Base-by-base conservation (phyloP, 208 protist species). In the Leishmania guyanensis region DNA sequence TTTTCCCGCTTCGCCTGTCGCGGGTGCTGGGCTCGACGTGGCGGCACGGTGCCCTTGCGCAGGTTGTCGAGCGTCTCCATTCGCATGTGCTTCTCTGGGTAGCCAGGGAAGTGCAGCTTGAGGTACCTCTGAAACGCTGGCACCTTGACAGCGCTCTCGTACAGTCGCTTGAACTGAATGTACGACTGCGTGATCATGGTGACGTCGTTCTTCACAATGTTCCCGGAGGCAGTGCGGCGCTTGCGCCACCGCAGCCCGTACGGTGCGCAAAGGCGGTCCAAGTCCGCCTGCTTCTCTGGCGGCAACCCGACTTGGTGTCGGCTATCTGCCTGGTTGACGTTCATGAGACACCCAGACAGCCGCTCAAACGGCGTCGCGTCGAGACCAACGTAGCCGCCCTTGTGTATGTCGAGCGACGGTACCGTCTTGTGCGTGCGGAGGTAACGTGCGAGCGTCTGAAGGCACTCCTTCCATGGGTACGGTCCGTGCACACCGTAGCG, bases 351-450 rank as follows among this genome's bases (percentile, higher is more conserved):
- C 8, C 92, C 92, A 39, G 85, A 83, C 22, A 94, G 85, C 3
- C 92, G 85, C 80, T 95, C 92, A 65, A 93, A 94, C 51, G 90
- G 90, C 39, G 92, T 95, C 8, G 92, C 92, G 68, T 95, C 89
- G 53, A 95, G 86, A 5, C 92, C 92, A 84, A 95, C 86, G 82
- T 93, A 95, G 66, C 92, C 92, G 48, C 92, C 92, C 82, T 95
- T 95, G 84, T 95, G 90, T 29, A 95, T 79, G 75, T 94, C 92
- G 39, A 95, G 83, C 46, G 92, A 90, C 22, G 88, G 86, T 36
- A 70, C 62, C 51, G 70, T 83, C 43, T 71, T n/a, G 83, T 90
- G 77, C 46, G 68, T 36, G 58, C 77, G 66, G 9, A 95, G 86
- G 74, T 84, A 54, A 16, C 74, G 69, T 12, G 53, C 84, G 33